Percentiles rank a stretch among this genome's conserved stretches.
These are phyloP conservation scores for Boechera stricta DNA, from an alignment of 345 rosid species.

Conservation along the genomic window DNA sequence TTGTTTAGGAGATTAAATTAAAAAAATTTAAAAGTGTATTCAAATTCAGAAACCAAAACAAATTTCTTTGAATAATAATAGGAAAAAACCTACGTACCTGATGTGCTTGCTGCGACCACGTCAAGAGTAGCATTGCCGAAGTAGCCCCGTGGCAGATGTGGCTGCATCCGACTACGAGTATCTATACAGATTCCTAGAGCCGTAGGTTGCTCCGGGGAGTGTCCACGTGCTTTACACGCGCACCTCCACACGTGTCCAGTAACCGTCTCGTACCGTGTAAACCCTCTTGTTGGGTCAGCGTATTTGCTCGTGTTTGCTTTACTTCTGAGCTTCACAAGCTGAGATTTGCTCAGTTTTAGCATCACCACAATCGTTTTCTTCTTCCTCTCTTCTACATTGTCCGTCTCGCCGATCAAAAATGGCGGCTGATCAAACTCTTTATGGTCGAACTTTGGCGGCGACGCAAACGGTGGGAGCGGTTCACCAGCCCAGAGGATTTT, in stretches of 20 bases:
- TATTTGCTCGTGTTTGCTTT: constrained; percentile 46
- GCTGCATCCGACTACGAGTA: constrained; percentile 53
- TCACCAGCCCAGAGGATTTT: constrained; percentile 51
- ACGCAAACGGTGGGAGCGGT: constrained; percentile 37
- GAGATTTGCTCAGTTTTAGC: constrained; percentile 51
- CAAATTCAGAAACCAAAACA: not conserved
- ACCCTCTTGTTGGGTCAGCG: constrained; percentile 38
- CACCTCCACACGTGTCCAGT: constrained; percentile 48
- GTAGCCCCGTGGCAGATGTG: constrained; percentile 47
- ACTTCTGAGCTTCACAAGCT: constrained; percentile 54
- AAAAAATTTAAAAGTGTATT: not conserved
- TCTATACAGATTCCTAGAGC: constrained; percentile 55
- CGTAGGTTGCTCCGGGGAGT: constrained; percentile 53
- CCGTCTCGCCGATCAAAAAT: constrained; percentile 49
- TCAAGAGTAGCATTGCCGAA: constrained; percentile 56
- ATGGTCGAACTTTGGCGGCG: constrained; percentile 38
- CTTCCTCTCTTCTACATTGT: constrained; percentile 48
- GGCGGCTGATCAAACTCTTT: constrained; percentile 56
- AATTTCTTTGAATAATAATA: not conserved
- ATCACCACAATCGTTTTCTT: constrained; percentile 55
- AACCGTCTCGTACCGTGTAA: constrained; percentile 48
- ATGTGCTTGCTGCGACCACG: constrained; percentile 49
- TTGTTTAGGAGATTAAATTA: not conserved
- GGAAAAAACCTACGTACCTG: constrained; percentile 35
- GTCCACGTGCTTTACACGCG: constrained; percentile 46